phyloP scores from a whole-genome alignment of 148 eudicot species.

The Vaccinium darrowii region DNA sequence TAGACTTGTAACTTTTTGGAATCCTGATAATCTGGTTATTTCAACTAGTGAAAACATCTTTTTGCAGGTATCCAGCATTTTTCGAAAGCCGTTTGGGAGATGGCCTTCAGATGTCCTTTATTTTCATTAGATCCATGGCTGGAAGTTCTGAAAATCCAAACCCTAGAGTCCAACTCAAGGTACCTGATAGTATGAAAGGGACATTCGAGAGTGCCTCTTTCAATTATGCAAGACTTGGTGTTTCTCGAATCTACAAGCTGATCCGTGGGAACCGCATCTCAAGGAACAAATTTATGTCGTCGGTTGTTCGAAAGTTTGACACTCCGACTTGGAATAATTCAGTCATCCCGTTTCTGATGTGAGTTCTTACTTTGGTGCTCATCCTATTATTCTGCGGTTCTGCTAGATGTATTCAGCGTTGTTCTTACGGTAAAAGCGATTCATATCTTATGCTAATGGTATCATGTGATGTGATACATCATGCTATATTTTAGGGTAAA shows the following conservation, averaged over 20 bases:
- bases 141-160: conserved; percentile 31
- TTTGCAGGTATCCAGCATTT: conserved; percentile 86
- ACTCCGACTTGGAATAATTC: conserved; percentile 60
- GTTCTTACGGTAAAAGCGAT: neutral
- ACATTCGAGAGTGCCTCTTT: conserved; percentile 55
- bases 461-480: neutral
- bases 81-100: conserved; percentile 97
- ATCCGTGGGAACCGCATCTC: conserved; percentile 84
- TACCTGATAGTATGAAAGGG: conserved; percentile 49
- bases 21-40: conserved; percentile 17
- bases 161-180: conserved; percentile 41
- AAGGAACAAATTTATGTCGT: conserved; percentile 93
- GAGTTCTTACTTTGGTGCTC: conserved; percentile 25
- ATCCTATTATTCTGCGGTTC: neutral
- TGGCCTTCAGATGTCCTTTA: conserved; percentile 93
- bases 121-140: conserved; percentile 68
- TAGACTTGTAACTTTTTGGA: conserved; percentile 4
- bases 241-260: conserved; percentile 94
- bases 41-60: conserved; percentile 25
- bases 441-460: no score
- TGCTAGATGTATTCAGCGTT: neutral
- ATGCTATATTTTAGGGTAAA: neutral
- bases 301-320: conserved; percentile 90
- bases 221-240: conserved; percentile 70
- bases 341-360: conserved; percentile 77